Percentiles rank a stretch among this genome's conserved stretches.
Evolutionary conservation across 306 rosid species (phyloP).

Genomic region (Sesbania bispinosa): DNA sequence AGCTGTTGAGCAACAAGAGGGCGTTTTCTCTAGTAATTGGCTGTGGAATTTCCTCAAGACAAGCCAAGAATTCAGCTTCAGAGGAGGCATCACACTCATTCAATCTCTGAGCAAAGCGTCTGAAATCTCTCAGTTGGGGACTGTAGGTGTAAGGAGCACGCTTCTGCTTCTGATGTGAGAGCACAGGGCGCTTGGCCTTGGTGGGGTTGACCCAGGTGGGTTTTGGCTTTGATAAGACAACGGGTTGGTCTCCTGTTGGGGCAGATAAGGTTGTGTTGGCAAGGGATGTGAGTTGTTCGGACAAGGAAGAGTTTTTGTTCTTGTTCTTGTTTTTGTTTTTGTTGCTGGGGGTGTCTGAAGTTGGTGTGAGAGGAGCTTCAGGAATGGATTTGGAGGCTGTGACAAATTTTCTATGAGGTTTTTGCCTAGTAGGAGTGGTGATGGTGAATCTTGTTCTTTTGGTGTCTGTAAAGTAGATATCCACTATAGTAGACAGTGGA

Average conservation of each 20-base stretch:
- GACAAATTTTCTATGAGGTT: constrained; percentile 21
- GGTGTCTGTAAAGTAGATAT: constrained; percentile 49
- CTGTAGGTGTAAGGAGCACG: constrained; percentile 49
- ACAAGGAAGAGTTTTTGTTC: constrained; percentile 56
- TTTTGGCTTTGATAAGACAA: constrained; percentile 59
- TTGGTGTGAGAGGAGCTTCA: constrained; percentile 29
- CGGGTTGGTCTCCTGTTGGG: constrained; percentile 33
- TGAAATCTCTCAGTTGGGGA: constrained; percentile 64
- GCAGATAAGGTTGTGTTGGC: constrained; percentile 52
- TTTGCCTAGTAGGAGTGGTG: constrained; percentile 29
- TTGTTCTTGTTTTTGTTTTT: constrained; percentile 42
- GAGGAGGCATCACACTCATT: constrained; percentile 49
- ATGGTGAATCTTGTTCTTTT: constrained; percentile 47
- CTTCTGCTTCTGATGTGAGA: constrained; percentile 66
- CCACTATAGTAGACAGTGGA: constrained; percentile 50
- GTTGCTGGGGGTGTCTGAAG: constrained; percentile 14
- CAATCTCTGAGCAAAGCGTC: constrained; percentile 56
- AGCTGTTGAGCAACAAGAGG: constrained; percentile 70
- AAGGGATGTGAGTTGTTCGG: constrained; percentile 78
- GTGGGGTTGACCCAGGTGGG: constrained; percentile 92
- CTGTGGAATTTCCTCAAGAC: constrained; percentile 59
- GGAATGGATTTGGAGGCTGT: constrained; percentile 41
- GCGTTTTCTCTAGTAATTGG: constrained; percentile 65
- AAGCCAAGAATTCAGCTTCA: constrained; percentile 48
- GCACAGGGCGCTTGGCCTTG: constrained; percentile 61